Conservation (phyloP, 1,284 basidiomycete species). For the Cutaneotrichosporon cavernicola region DNA sequence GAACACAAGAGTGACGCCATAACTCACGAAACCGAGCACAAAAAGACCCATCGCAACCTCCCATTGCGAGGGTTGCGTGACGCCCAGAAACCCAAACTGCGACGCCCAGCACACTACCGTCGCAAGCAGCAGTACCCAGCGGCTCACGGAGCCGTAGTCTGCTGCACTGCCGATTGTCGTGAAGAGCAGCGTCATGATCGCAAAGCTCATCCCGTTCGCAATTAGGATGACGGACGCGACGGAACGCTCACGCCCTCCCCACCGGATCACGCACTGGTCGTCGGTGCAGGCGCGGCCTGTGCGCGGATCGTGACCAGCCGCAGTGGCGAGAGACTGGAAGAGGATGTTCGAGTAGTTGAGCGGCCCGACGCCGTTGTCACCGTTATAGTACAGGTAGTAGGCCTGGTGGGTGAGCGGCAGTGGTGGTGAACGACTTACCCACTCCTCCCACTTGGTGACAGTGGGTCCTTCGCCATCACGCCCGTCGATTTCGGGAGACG, state of each 20-base stretch:
- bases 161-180: slow-evolving; percentile 76
- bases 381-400: slow-evolving; percentile 28
- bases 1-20: slow-evolving; percentile 57
- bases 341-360: slow-evolving; percentile 64
- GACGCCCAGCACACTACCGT: slow-evolving; percentile 71
- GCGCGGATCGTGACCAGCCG: slow-evolving; percentile 66
- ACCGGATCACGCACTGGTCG: slow-evolving; percentile 61
- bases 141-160: slow-evolving; percentile 72
- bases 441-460: neutral
- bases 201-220: slow-evolving; percentile 57
- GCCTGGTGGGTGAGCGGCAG: slow-evolving; percentile 10
- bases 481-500: neutral
- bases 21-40: slow-evolving; percentile 60
- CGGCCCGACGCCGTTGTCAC: slow-evolving; percentile 28
- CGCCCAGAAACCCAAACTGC: slow-evolving; percentile 69
- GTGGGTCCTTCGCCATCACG: neutral
- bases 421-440: neutral
- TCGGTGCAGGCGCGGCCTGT: slow-evolving; percentile 21
- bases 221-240: slow-evolving; percentile 70
- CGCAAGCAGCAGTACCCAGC: slow-evolving; percentile 66
- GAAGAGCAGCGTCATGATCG: slow-evolving; percentile 61
- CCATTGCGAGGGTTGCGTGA: slow-evolving; percentile 61
- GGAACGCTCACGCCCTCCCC: slow-evolving; percentile 61
- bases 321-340: slow-evolving; percentile 66
- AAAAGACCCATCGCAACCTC: slow-evolving; percentile 69